Base-by-base conservation (phyloP, 768 basidiomycete genomes). In the Chalciporus chontae region DNA sequence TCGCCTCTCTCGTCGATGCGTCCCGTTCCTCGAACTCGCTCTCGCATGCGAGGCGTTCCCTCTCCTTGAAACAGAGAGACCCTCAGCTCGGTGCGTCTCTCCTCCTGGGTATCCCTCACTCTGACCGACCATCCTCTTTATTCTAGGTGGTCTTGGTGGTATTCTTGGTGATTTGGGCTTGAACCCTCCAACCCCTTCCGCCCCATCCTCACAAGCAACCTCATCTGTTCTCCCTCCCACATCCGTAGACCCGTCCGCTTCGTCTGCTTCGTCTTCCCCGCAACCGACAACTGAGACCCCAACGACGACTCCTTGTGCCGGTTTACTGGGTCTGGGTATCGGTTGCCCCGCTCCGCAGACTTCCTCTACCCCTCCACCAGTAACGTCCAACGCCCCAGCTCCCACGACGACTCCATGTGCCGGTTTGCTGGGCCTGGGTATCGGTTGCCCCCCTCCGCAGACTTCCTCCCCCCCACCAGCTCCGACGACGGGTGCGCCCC, bases 21-120 rank as follows among this genome's bases (percentile, higher is more conserved):
- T 59, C 68, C 40, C 78, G 75, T 55, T 71, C 75, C 0, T 73
- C 75, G n/a, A 47, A 63, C 8, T 39, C 55, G 56, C 65, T 41
- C 60, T 64, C 72, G 49, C 64, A 73, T 55, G 68, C 69, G 34
- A 56, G 71, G 38, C 65, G 68, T 13, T 70, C 71, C 18, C 5
- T 68, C 36, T 13, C 51, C 0, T 45, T 57, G 50, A 62, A 53
- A 52, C 61, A 69, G 39, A 54, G 62, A 45, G 53, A 53, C 23
- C 40, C 53, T n/a, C 51, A 48, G 15, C 46, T 57, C 11, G 51
- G 50, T 60, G 0, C 32, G 57, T 51, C 37, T 2, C 14, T 46
- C 2, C 29, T 18, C 9, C 58, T 15, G 47, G 53, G 9, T 32
- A 42, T 51, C 6, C 3, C 0, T n/a, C 7, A 14, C 36, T 15